These are phyloP conservation scores for Ceratobasidium sp. DNA, from an alignment of 1,284 basidiomycete species.

Conservation along the genomic window DNA sequence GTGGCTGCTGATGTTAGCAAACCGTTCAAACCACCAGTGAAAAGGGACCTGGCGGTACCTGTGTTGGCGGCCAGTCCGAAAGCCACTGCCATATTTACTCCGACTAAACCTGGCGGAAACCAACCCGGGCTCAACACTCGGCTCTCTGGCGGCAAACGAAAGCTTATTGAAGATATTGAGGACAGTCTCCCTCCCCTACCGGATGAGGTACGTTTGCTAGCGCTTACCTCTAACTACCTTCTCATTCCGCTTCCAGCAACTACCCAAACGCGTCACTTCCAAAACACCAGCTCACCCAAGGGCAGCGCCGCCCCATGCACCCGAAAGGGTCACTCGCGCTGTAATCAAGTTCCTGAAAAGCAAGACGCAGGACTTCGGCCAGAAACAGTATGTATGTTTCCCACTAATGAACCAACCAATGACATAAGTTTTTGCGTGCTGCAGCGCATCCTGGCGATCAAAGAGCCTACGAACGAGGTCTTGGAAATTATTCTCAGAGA, in stretches of 20 bases:
- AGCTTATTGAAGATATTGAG: slow-evolving; percentile 9
- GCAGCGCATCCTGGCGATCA: slow-evolving; percentile 5
- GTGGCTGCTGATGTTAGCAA: slow-evolving; percentile 7
- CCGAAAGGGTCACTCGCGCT: slow-evolving; percentile 17
- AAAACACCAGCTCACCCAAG: slow-evolving; percentile 22
- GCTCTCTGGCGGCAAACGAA: not conserved
- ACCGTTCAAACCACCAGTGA: slow-evolving; percentile 32
- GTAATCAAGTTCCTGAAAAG: slow-evolving; percentile 16
- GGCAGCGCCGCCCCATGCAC: slow-evolving; percentile 4
- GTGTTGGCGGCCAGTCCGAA: slow-evolving; percentile 31
- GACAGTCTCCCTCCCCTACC: not conserved
- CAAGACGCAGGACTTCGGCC: slow-evolving; percentile 20
- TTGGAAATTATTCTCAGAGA: slow-evolving; percentile 59
- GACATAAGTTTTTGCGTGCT: not conserved
- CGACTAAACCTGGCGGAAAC: not conserved
- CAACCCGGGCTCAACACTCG: not conserved
- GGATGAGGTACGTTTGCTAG: slow-evolving; percentile 3
- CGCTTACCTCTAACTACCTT: not conserved
- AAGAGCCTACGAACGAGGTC: slow-evolving; percentile 3
- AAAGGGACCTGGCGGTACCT: slow-evolving; percentile 11
- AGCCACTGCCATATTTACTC: not conserved
- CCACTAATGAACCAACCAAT: not conserved
- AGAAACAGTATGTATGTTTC: slow-evolving; percentile 5
- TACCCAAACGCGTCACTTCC: slow-evolving; percentile 29
- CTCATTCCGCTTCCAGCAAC: slow-evolving; percentile 8